phyloP scores from a whole-genome alignment of 805 yeast genomes.

The Ogataea degrootiae region DNA sequence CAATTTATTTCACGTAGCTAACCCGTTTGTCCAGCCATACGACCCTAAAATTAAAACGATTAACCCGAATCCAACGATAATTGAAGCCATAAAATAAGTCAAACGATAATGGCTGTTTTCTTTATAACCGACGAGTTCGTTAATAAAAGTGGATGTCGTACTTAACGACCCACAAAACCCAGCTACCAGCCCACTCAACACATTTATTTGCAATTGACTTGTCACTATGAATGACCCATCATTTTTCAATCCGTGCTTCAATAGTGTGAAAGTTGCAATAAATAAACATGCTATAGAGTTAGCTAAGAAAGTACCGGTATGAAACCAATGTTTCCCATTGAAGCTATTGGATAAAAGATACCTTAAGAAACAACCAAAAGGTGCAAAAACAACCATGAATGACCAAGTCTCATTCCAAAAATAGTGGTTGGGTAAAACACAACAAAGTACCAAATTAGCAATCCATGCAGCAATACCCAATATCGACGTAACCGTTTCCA shows the following conservation, averaged over 20 bases:
- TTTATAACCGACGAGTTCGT: conserved; percentile 44
- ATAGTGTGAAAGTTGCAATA: conserved; percentile 16
- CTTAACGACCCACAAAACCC: conserved; percentile 29
- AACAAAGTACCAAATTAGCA: conserved; percentile 39
- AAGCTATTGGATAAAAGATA: conserved; percentile 47
- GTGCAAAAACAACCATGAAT: conserved; percentile 60
- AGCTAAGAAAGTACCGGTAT: conserved; percentile 45
- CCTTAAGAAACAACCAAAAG: conserved; percentile 62
- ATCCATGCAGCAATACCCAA: conserved; percentile 30
- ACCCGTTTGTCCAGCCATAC: conserved; percentile 63
- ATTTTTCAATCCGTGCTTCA: conserved; percentile 14
- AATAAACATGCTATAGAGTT: conserved; percentile 24
- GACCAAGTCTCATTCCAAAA: conserved; percentile 66
- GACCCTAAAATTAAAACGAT: conserved; percentile 63
- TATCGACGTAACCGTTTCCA: conserved; percentile 12
- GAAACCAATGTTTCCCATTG: conserved; percentile 46
- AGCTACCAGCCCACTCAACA: conserved; percentile 20
- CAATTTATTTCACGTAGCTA: conserved; percentile 8
- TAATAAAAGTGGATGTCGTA: conserved; percentile 71
- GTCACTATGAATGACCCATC: conserved; percentile 6
- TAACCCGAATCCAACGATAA: conserved; percentile 43
- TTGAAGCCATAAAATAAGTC: conserved; percentile 45
- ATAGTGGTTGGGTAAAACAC: conserved; percentile 26
- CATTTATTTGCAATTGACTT: conserved; percentile 12
- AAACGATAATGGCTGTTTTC: conserved; percentile 31